A percentile compares a stretch with the other conserved stretches of the same genome.
Conservation (phyloP, 331 rosid species). For the Malus hybrid region DNA sequence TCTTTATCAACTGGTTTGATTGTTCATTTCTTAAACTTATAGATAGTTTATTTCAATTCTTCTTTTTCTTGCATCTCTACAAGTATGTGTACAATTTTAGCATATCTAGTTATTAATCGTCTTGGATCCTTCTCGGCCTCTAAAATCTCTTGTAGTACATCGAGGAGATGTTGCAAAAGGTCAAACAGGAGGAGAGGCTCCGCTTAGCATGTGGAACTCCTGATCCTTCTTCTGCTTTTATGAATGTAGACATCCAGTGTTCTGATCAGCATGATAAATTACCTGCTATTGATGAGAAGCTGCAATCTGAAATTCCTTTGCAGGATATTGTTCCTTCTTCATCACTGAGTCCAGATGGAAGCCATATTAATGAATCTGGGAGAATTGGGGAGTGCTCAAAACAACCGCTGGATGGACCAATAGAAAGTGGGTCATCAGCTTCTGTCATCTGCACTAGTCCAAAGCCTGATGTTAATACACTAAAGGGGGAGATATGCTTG, state of each 20-base stretch:
- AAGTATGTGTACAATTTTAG: constrained; percentile 4
- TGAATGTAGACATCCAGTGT: constrained; percentile 33
- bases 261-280: constrained; percentile 34
- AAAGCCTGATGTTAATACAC: constrained; percentile 43
- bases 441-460: constrained; percentile 41
- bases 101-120: constrained; percentile 20
- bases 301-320: constrained; percentile 29
- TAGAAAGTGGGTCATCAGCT: constrained; percentile 57
- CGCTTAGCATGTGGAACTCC: constrained; percentile 43
- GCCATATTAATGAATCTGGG: constrained; percentile 40
- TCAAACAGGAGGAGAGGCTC: constrained; percentile 48
- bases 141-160: constrained; percentile 38
- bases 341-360: constrained; percentile 34
- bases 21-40: background rate
- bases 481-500: constrained; percentile 72
- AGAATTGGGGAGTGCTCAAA: constrained; percentile 45
- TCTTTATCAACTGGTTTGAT: background rate
- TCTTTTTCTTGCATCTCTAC: constrained; percentile 9
- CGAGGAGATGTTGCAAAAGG: constrained; percentile 51
- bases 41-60: background rate
- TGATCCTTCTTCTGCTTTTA: constrained; percentile 30
- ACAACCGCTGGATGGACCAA: constrained; percentile 50
- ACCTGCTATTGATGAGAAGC: constrained; percentile 33
- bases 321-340: constrained; percentile 47
- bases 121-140: constrained; percentile 34